A percentile compares a stretch with the other conserved stretches of the same genome.
These are phyloP conservation scores for Podaxis mareebaensis DNA, from an alignment of 768 basidiomycete genomes.

Conservation along the genomic window DNA sequence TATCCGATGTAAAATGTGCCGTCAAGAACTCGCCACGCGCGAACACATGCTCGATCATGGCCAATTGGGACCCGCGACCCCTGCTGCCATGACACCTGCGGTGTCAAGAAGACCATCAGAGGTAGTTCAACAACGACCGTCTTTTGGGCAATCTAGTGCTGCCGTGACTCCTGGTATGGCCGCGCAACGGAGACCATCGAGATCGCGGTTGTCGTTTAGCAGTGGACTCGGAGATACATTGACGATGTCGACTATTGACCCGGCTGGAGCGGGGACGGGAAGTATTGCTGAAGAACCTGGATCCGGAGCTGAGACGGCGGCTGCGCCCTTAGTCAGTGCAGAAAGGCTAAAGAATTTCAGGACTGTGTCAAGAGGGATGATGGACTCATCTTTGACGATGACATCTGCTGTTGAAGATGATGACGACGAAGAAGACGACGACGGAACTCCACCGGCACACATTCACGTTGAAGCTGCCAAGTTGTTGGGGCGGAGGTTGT, in stretches of 20 bases:
- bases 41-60: constrained; percentile 95
- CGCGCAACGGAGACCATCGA: constrained; percentile 13
- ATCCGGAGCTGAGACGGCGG: background rate
- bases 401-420: constrained; percentile 55
- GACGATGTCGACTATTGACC: constrained; percentile 40
- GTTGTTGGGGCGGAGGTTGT: constrained; percentile 41
- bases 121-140: constrained; percentile 1
- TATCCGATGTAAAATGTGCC: constrained; percentile 92
- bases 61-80: constrained; percentile 70
- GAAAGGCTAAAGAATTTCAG: constrained; percentile 7
- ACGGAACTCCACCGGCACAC: constrained; percentile 18
- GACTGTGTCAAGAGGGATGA: constrained; percentile 1
- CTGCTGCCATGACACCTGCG: constrained; percentile 48
- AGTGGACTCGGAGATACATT: constrained; percentile 33
- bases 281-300: background rate
- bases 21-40: constrained; percentile 84
- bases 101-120: constrained; percentile 37
- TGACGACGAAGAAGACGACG: constrained; percentile 27
- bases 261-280: constrained; percentile 17
- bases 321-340: background rate
- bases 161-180: background rate
- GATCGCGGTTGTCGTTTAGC: constrained; percentile 7
- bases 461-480: constrained; percentile 32
- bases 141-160: constrained; percentile 1
- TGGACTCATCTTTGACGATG: constrained; percentile 33